A percentile compares a stretch with the other conserved stretches of the same genome.
Conservation (phyloP, 306 rosid genomes). For the Vigna reflexopilosa region DNA sequence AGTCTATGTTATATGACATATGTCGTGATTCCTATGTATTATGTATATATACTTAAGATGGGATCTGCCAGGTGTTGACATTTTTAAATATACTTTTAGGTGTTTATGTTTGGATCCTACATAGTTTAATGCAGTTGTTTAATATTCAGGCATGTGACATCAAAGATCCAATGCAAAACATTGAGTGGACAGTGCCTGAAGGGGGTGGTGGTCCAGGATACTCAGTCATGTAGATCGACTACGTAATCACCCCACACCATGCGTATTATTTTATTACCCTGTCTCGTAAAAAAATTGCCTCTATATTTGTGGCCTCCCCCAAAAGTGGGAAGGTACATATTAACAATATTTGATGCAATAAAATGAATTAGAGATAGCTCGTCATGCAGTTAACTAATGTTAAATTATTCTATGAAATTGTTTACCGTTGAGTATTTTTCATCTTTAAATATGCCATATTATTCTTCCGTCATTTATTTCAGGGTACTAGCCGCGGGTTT, state of each 20-base stretch:
- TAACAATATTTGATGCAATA: background rate
- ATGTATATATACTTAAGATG: background rate
- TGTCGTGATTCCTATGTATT: too few species aligned
- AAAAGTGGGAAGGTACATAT: background rate
- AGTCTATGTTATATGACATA: background rate
- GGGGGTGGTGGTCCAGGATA: slow-evolving; percentile 96
- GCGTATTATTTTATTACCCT: background rate
- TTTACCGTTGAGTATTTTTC: background rate
- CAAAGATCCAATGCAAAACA: slow-evolving; percentile 90
- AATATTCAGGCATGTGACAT: slow-evolving; percentile 85
- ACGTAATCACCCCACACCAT: background rate
- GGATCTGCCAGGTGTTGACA: background rate
- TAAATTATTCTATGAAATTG: background rate
- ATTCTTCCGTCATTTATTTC: slow-evolving; percentile 3
- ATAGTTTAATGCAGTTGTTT: slow-evolving; percentile 19
- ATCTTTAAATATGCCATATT: background rate
- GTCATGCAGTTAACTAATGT: background rate
- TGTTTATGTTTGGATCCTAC: background rate
- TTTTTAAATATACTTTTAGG: background rate
- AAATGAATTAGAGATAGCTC: background rate
- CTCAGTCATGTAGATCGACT: slow-evolving; percentile 54
- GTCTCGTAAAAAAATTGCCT: background rate
- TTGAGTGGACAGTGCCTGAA: slow-evolving; percentile 92
- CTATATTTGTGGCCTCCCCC: background rate
- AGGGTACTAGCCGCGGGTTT: background rate